Evolutionary conservation across 805 yeast species (phyloP), one percentile per base, ranked within the genome.

Genomic region (Zygoascus tannicola): DNA sequence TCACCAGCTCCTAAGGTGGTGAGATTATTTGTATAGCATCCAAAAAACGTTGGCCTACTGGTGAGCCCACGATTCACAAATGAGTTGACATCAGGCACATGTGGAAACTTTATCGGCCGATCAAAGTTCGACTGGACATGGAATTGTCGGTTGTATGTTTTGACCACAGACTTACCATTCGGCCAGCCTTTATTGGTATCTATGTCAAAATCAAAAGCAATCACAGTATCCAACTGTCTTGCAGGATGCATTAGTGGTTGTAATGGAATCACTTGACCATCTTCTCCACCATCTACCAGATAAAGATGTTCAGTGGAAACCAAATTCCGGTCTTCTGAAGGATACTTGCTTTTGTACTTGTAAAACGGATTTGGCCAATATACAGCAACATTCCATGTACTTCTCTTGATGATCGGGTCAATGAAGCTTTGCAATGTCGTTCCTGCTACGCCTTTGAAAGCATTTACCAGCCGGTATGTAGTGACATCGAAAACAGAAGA

Each of bases 251-350:
- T 53, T 48, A 81, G 66, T 14, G 90, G 87, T 32, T 65, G 62
- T 28, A 79, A 59, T 19, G 90, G 88, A 35, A 82, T 64, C 50
- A 77, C 78, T 58, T 81, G 83, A 3, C 52, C 44, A 58, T 80
- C 85, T 56, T 79, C 85, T 51, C 87, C 88, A 51, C 88, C 90
- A 56, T 82, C 90, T 28, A 73, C 82, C 32, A 82, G 65, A 54
- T 64, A 46, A 37, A 81, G 65, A 14, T 70, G 56, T 4, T 67
- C 67, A 34, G 69, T 56, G 4, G 61, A 48, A 18, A 60, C 60
- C 40, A 77, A 65, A 12, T 66, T 46, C 20, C 20, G 30, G 28
- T 16, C 22, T 8, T 48, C 2, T 60, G 57, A 12, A 34, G 70
- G 34, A 69, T 41, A 45, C 7, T 53, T 51, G 1, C 52, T 56